These are phyloP conservation scores for Agaricus bisporus DNA, from an alignment of 768 basidiomycete genomes.

Conservation along the genomic window DNA sequence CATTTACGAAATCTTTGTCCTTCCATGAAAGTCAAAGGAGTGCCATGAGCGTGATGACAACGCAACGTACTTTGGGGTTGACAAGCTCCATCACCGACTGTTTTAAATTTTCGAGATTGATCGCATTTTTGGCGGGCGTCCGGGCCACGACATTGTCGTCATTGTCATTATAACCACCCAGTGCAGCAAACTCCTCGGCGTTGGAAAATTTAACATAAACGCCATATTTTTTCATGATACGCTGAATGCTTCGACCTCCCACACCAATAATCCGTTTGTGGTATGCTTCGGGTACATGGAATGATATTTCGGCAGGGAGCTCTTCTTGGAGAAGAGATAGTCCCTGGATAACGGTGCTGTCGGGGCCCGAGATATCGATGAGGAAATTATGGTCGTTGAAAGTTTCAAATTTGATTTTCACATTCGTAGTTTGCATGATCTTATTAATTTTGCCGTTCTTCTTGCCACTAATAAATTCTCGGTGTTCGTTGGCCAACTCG, in stretches of 20 bases:
- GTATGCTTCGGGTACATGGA: slow-evolving; percentile 97
- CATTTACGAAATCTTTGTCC: slow-evolving; percentile 97
- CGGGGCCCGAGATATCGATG: slow-evolving; percentile 84
- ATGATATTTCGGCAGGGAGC: slow-evolving; percentile 96
- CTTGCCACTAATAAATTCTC: slow-evolving; percentile 98
- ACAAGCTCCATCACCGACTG: slow-evolving; percentile 97
- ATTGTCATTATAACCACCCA: slow-evolving; percentile 94
- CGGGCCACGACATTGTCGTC: slow-evolving; percentile 99
- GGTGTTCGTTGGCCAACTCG: slow-evolving; percentile 94
- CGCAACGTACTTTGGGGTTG: slow-evolving; percentile 73
- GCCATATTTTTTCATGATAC: slow-evolving; percentile 99
- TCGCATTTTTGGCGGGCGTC: slow-evolving; percentile 95
- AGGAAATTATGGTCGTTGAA: slow-evolving; percentile 95
- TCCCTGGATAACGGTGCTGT: slow-evolving; percentile 81
- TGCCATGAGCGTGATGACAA: background rate
- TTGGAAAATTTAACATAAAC: slow-evolving; percentile 99
- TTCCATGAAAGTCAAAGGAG: slow-evolving; percentile 22
- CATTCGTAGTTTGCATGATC: slow-evolving; percentile 96
- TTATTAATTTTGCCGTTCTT: slow-evolving; percentile 99
- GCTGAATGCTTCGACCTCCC: slow-evolving; percentile 94
- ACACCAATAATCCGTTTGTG: slow-evolving; percentile 99
- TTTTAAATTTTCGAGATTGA: slow-evolving; percentile 91
- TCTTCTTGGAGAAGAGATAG: slow-evolving; percentile 91
- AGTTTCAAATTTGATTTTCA: slow-evolving; percentile 99
- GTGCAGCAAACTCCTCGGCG: slow-evolving; percentile 91